Conservation (phyloP, 2,329 filamentous ascomycete species). For the Aureobasidium sp. region DNA sequence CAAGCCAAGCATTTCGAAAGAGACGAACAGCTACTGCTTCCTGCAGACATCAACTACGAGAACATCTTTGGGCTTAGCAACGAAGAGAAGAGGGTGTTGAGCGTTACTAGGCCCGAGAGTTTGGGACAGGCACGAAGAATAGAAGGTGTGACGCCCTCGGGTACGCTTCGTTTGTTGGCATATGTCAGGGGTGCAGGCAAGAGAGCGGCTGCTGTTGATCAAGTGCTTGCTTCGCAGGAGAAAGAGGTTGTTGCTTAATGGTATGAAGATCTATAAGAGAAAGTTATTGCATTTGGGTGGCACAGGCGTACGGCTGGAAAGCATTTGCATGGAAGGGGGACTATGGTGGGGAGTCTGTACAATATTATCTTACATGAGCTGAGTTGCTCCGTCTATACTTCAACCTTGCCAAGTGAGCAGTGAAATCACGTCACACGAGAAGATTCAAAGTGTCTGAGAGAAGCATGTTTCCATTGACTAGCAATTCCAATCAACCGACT, state of each 20-base stretch:
- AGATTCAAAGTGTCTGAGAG: background rate
- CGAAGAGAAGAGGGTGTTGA: constrained; percentile 67
- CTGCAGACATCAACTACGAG: constrained; percentile 68
- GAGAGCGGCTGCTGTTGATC: constrained; percentile 1
- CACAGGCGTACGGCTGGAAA: background rate
- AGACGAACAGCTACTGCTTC: constrained; percentile 69
- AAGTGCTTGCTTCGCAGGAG: constrained; percentile 3
- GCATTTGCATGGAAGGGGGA: background rate
- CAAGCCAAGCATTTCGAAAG: constrained; percentile 59
- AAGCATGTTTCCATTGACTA: background rate
- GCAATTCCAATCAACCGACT: background rate
- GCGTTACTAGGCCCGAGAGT: constrained; percentile 66
- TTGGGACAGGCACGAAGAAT: constrained; percentile 81
- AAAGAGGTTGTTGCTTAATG: background rate
- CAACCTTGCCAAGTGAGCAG: background rate
- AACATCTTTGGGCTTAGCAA: constrained; percentile 64
- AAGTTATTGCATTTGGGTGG: background rate
- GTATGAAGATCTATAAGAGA: background rate
- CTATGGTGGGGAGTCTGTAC: background rate
- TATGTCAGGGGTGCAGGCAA: constrained; percentile 45
- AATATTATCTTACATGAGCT: background rate
- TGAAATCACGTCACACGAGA: background rate
- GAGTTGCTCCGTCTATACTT: background rate
- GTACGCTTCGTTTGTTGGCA: constrained; percentile 49
- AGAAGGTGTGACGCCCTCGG: constrained; percentile 60